Evolutionary conservation across 2,329 filamentous ascomycete species (phyloP), one percentile per base, ranked within the genome.

Genomic region (Colletotrichum phormii): DNA sequence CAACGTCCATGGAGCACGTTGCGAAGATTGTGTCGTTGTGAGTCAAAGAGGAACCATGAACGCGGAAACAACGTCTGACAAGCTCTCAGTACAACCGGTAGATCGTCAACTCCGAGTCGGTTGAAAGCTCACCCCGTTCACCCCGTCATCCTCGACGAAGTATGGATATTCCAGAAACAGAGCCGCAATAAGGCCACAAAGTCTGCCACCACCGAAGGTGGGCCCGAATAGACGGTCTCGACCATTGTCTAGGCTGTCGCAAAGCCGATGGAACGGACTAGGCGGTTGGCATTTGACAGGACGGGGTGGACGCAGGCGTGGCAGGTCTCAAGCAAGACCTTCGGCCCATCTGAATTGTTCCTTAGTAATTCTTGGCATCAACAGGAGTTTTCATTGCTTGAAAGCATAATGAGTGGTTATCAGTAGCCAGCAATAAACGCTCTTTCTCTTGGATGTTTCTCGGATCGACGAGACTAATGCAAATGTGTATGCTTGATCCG

Each of bases 21-120:
- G 71, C 37, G 71, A 73, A 31, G 71, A 73, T 31, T 73, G 71
- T 18, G 67, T 73, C 11, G 49, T 73, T 11, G 71, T 73, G 57
- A 70, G 71, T 61, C 6, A 55, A 42, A 2, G n/a, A 15, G 8
- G 8, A 3, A 13, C 5, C 2, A 22, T 9, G 18, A 2, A 8
- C 22, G 22, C 22, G 11, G 0, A 5, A 31, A 29, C 37, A 3
- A 22, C 1, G 11, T 6, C 55, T 70, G 51, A 70, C 12, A 55
- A 9, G 18, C 8, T 8, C 8, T 4, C 29, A 73, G 71, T 73
- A 73, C 67, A 71, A 73, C 60, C 71, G 66, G 26, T 71, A 71
- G 58, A 35, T n/a, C 22, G 18, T 46, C 11, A n/a, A 31, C 22
- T 49, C 22, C 15, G 5, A 7, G 60, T 1, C 29, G 29, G 49